Base-by-base conservation (phyloP, 768 basidiomycete genomes). In the Boletus eberwhitei region DNA sequence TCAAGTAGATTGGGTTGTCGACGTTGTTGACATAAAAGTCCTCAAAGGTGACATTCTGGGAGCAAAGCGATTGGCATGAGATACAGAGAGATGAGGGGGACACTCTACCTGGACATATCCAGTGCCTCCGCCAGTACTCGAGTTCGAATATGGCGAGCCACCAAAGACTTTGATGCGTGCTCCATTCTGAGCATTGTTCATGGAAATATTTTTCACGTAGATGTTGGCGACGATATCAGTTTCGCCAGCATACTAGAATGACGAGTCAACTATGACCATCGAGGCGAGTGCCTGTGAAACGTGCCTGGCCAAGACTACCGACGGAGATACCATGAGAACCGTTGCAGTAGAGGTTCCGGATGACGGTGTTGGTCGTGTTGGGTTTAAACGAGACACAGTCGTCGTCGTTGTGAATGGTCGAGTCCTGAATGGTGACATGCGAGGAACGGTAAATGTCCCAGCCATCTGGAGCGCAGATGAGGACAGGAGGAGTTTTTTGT, bases 141-240 rank as follows among this genome's bases (percentile, higher is more conserved):
- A 69, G 53, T 72, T 62, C 2, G 76, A 67, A 49, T 70, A 63
- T 7, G 77, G 74, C 26, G 71, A 73, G 0, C 77, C 79, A 5
- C 76, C 77, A 55, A 79, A 81, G 5, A 76, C 76, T 64, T 81
- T 81, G 70, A 80, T 79, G n/a, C 77, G 73, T 0, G 77, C 78
- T 2, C 78, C 79, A 53, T 80, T 78, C 58, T 77, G 66, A 3
- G 77, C 75, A 42, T 79, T 76, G 24, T 70, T 58, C 75, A 79
- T 78, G 22, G 70, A 68, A 35, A 80, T 65, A 52, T 79, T 75
- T 26, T 66, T 64, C 35, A 73, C 76, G 24, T 63, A 69, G 46
- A 80, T 67, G 62, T 80, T 76, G 24, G 72, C 72, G 29, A 78
- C 76, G 45, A 79, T 76, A 41, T 79, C 77, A 22, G 65, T 71